A percentile compares a stretch with the other conserved stretches of the same genome.
These are phyloP conservation scores for Chaetomium strumarium DNA, from an alignment of 2,329 filamentous ascomycete genomes.

Conservation along the genomic window DNA sequence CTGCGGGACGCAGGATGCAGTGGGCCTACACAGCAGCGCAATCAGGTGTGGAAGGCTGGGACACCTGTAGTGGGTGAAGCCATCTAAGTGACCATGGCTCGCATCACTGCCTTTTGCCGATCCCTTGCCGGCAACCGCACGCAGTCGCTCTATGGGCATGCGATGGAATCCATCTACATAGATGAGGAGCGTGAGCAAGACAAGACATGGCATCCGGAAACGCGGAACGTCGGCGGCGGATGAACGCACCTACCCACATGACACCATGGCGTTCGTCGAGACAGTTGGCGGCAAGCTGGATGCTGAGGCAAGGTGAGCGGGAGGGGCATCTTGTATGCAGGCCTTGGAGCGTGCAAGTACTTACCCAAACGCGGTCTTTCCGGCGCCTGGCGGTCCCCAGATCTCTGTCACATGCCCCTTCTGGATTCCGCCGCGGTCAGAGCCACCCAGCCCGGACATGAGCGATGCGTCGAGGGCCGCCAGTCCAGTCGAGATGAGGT, in stretches of 20 bases:
- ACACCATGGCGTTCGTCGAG: constrained; percentile 57
- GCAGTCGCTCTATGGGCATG: constrained; percentile 34
- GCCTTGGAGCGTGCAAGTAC: constrained; percentile 25
- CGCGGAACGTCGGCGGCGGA: constrained; percentile 10
- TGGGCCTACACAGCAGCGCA: constrained; percentile 65
- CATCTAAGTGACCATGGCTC: constrained; percentile 24
- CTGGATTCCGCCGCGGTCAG: constrained; percentile 51
- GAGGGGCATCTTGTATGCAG: not conserved
- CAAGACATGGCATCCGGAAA: constrained; percentile 4
- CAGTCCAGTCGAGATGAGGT: constrained; percentile 52
- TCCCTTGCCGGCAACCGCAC: constrained; percentile 24
- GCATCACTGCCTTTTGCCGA: constrained; percentile 9
- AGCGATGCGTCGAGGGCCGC: constrained; percentile 43
- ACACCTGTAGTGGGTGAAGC: constrained; percentile 46
- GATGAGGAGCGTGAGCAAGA: constrained; percentile 4
- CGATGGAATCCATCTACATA: constrained; percentile 43
- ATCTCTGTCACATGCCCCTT: constrained; percentile 78
- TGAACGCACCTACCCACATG: constrained; percentile 72
- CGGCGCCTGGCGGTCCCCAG: constrained; percentile 79
- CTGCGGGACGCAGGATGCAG: constrained; percentile 53
- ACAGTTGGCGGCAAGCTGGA: constrained; percentile 62
- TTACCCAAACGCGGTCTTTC: constrained; percentile 80
- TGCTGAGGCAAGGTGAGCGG: constrained; percentile 39
- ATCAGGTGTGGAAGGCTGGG: constrained; percentile 66
- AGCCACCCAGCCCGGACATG: constrained; percentile 12